A percentile compares a stretch with the other conserved stretches of the same genome.
These are phyloP conservation scores for Coemansia sp. DNA, from an alignment of 192 early-diverging fungal genomes.

Conservation along the genomic window DNA sequence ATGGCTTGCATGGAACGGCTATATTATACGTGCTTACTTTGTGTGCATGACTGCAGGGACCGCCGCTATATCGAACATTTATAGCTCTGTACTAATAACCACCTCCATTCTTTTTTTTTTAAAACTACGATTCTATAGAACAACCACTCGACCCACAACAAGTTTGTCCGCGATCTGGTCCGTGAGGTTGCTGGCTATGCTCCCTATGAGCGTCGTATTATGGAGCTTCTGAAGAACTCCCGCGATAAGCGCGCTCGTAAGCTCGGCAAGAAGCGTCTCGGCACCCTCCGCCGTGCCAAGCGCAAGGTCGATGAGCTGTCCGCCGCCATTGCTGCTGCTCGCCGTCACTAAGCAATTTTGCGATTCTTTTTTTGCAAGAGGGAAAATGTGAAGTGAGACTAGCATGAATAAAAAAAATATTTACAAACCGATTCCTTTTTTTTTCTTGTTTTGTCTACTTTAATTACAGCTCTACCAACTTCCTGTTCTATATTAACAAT, in stretches of 20 bases:
- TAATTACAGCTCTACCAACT: not conserved
- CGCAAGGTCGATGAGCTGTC: conserved; percentile 98
- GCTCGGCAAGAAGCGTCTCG: conserved; percentile 97
- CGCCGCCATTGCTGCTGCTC: conserved; percentile 89
- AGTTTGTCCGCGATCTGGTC: conserved; percentile 90
- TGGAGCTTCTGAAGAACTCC: conserved; percentile 99
- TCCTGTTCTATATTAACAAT: not conserved
- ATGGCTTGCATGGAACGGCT: too few relatives aligned
- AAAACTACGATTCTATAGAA: conserved; percentile 30
- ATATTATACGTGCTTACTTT: too few relatives aligned
- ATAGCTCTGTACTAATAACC: not conserved
- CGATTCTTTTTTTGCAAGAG: conserved; percentile 3
- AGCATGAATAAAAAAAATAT: not conserved
- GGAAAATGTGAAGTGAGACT: not conserved
- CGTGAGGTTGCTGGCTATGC: conserved; percentile 98
- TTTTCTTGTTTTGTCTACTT: conserved; percentile 6
- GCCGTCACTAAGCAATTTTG: conserved; percentile 62
- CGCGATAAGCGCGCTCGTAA: conserved; percentile 99
- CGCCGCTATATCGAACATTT: not conserved
- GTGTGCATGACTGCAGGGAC: not conserved
- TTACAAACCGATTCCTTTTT: not conserved
- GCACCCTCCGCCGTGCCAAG: conserved; percentile 96
- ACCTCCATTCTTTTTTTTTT: not conserved
- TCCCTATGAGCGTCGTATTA: conserved; percentile 98
- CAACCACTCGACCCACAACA: conserved; percentile 74